phyloP scores from a whole-genome alignment of 2,329 filamentous ascomycete genomes.

The Pezicula radicicola region DNA sequence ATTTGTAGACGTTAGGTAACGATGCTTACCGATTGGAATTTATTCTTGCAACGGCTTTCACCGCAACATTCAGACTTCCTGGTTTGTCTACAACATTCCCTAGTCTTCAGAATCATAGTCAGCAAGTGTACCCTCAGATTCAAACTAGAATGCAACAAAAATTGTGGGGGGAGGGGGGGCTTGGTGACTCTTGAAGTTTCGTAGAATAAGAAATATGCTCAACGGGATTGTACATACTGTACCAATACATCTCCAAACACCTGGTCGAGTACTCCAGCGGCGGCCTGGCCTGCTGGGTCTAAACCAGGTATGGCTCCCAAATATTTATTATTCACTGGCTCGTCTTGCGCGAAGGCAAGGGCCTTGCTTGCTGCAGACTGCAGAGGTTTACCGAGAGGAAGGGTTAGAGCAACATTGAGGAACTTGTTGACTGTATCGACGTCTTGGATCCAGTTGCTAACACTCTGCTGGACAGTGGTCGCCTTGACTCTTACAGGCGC shows the following conservation, averaged over 20 bases:
- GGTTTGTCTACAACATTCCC: constrained; percentile 3
- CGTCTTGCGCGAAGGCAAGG: constrained; percentile 7
- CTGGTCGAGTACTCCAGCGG: constrained; percentile 1
- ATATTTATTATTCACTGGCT: constrained; percentile 4
- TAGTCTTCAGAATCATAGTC: background rate
- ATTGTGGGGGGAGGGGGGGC: no score
- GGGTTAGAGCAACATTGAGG: constrained; percentile 2
- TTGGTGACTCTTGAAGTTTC: no score
- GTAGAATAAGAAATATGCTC: no score
- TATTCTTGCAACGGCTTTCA: constrained; percentile 2
- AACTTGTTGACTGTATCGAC: constrained; percentile 6
- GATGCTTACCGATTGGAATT: constrained; percentile 3
- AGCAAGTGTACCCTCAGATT: no score
- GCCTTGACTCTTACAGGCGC: background rate
- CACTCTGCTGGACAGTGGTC: constrained; percentile 4
- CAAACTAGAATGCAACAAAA: no score
- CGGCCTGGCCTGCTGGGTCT: background rate
- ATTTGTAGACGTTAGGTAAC: background rate
- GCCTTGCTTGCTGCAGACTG: constrained; percentile 3
- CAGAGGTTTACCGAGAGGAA: background rate
- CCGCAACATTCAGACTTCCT: constrained; percentile 1
- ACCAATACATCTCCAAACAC: constrained; percentile 7
- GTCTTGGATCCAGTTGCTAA: constrained; percentile 9
- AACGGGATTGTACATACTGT: background rate
- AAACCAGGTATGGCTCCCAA: constrained; percentile 3